Evolutionary conservation across 2,329 filamentous ascomycete species (phyloP), one percentile per base, ranked within the genome.

Genomic region (Aureobasidium vineae): DNA sequence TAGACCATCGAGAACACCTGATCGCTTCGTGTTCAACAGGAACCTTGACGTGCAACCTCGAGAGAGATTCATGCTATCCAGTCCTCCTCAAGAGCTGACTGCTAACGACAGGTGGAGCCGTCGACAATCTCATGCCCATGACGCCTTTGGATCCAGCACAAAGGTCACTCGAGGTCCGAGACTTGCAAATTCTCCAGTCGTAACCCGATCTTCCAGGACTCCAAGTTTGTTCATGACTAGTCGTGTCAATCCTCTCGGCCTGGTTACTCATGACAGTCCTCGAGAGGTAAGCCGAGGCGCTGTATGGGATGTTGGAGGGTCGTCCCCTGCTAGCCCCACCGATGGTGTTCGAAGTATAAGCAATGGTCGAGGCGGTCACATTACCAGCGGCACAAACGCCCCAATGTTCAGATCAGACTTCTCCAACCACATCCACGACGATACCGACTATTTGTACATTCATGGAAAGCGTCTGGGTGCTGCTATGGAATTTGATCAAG

Each of bases 281-380:
- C 66, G 72, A 60, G 69, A 70, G 73, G 79, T 86, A 68, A 93
- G 90, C 74, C 79, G 82, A 68, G 89, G 90, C 2, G 84, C 88
- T 11, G 83, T 94, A 21, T 96, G 91, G 91, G 85, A 87, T 21
- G 87, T 95, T 13, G 90, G 91, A 31, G 89, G 90, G n/a, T 74
- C 85, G 11, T 84, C 85, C 59, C 84, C 85, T 15, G 84, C 85
- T 59, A 84, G 86, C n/a, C 79, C 71, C 7, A 73, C 75, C 15
- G 75, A 76, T 63, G 75, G 75, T 16, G 73, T 77, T n/a, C 70
- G 72, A 43, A 76, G 74, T 41, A 72, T 70, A 23, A 80, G 88
- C 54, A 83, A 89, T 75, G 89, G 88, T 1, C 83, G 83, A 67
- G 88, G 88, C 31, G 84, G 84, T 31, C 77, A 88, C 60, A 73